These are phyloP conservation scores for Tetrapisispora phaffii DNA, from an alignment of 805 yeast genomes.

Conservation along the genomic window DNA sequence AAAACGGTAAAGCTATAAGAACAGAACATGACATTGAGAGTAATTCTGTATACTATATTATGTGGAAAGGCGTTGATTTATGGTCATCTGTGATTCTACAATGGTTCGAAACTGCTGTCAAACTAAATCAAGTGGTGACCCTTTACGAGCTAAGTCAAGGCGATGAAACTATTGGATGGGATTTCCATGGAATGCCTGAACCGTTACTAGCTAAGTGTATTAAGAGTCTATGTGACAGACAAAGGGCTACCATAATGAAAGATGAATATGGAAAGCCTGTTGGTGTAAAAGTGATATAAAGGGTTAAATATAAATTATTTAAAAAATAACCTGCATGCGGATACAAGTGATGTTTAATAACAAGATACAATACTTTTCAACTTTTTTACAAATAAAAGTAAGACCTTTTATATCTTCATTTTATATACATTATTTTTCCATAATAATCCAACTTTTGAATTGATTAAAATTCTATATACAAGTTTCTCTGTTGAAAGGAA, in stretches of 20 bases:
- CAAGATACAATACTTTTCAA: no score
- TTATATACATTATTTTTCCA: background rate
- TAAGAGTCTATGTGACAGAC: conserved; percentile 50
- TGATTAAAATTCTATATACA: conserved; percentile 1
- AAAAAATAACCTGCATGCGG: background rate
- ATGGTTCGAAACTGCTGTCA: conserved; percentile 74
- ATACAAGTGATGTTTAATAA: background rate
- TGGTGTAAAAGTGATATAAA: conserved; percentile 66
- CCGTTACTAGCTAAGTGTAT: conserved; percentile 44
- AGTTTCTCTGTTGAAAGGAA: background rate
- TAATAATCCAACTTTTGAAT: background rate
- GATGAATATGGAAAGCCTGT: conserved; percentile 57
- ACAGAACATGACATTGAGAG: conserved; percentile 29
- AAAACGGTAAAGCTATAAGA: conserved; percentile 48
- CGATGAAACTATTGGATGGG: conserved; percentile 46
- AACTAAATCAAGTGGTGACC: conserved; percentile 65
- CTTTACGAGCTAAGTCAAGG: conserved; percentile 68
- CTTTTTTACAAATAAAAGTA: no score
- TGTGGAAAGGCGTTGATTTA: conserved; percentile 60
- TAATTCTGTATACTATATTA: conserved; percentile 30
- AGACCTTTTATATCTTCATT: no score
- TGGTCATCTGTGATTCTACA: conserved; percentile 58
- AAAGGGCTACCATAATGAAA: conserved; percentile 64
- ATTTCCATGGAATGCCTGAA: conserved; percentile 54
- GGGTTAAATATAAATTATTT: background rate